A percentile compares a stretch with the other conserved stretches of the same genome.
Evolutionary conservation across 2,329 filamentous ascomycete species (phyloP).

Genomic region (Hypocrella siamensis): DNA sequence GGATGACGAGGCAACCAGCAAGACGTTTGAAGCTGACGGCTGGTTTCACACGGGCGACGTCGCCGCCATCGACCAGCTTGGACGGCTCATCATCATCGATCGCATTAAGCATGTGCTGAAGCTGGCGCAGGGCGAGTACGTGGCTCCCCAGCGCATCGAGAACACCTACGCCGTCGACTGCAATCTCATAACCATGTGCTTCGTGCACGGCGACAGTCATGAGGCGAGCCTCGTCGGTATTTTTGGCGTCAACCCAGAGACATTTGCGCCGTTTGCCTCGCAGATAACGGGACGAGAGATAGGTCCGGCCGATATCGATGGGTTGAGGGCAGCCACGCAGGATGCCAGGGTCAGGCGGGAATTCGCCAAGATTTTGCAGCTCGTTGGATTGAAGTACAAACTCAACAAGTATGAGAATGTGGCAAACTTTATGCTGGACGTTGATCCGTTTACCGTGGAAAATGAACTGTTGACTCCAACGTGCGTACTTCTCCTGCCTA

Average conservation of each 20-base stretch:
- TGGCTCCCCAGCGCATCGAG: constrained; percentile 92
- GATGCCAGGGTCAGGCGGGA: constrained; percentile 59
- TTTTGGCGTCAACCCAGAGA: constrained; percentile 73
- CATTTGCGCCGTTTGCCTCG: constrained; percentile 67
- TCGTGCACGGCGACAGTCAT: constrained; percentile 78
- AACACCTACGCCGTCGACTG: constrained; percentile 80
- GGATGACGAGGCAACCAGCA: constrained; percentile 74
- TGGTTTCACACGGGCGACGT: constrained; percentile 98
- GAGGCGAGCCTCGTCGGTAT: constrained; percentile 73
- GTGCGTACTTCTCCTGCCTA: no score
- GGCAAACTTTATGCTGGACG: constrained; percentile 52
- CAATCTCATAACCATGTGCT: constrained; percentile 63
- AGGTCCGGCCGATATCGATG: constrained; percentile 45
- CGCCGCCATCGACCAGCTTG: constrained; percentile 65
- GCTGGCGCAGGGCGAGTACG: constrained; percentile 93
- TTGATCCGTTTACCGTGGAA: constrained; percentile 87
- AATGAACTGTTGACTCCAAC: constrained; percentile 83
- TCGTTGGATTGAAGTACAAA: constrained; percentile 66
- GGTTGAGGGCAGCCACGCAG: constrained; percentile 48
- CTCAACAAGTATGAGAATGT: constrained; percentile 87
- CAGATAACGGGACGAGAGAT: constrained; percentile 59
- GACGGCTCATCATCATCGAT: constrained; percentile 86
- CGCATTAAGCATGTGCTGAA: constrained; percentile 99
- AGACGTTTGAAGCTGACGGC: constrained; percentile 69
- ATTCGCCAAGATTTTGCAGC: constrained; percentile 64